A percentile compares a stretch with the other conserved stretches of the same genome.
Conservation (phyloP, 179 eudicot genomes). For the Silene coronaria region DNA sequence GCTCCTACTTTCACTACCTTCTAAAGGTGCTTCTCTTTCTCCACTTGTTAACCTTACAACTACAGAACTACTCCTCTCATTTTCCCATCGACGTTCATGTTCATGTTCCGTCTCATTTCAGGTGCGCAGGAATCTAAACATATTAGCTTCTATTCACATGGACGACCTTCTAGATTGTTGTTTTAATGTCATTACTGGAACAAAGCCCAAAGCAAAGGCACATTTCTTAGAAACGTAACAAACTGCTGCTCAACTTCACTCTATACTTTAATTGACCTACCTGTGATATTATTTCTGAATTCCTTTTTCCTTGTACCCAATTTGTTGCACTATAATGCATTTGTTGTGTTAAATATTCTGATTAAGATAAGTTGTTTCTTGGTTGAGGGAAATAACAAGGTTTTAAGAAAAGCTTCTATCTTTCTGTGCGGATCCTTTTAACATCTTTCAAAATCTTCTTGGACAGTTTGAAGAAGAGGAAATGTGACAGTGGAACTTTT, state of each 20-base stretch:
- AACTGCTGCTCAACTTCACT: too few relatives aligned
- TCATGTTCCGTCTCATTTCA: conserved; percentile 28
- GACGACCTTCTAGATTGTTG: conserved; percentile 62
- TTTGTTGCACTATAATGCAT: neutral
- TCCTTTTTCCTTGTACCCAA: neutral
- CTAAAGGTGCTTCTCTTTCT: too few relatives aligned
- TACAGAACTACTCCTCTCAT: too few relatives aligned
- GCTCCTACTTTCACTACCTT: too few relatives aligned
- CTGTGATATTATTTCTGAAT: neutral
- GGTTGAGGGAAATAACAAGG: neutral
- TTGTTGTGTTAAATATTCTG: neutral
- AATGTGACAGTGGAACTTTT: conserved; percentile 40
- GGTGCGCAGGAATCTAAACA: conserved; percentile 80
- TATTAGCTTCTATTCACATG: conserved; percentile 50
- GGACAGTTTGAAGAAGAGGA: conserved; percentile 69
- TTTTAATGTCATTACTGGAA: conserved; percentile 52
- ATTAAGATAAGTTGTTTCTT: neutral
- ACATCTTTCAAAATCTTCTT: neutral
- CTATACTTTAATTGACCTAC: too few relatives aligned
- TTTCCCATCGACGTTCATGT: neutral
- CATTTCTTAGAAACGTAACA: conserved; percentile 77
- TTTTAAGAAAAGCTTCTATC: neutral
- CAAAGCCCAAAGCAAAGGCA: conserved; percentile 64
- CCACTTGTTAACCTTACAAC: too few relatives aligned
- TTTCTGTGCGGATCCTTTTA: neutral